phyloP scores from a whole-genome alignment of 257 asterid genomes.

The Solanum chmielewskii region DNA sequence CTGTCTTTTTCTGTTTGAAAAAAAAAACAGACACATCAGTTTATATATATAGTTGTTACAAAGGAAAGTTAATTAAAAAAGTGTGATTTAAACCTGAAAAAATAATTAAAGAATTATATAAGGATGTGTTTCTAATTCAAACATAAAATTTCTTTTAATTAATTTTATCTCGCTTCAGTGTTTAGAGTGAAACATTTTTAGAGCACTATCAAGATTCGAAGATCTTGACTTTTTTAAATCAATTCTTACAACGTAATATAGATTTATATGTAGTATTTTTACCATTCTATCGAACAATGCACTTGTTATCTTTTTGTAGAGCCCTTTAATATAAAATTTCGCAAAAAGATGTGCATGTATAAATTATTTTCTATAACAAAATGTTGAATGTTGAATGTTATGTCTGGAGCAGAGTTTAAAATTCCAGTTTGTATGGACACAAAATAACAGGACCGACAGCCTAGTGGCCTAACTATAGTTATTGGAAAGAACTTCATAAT shows the following conservation, averaged over 20 bases:
- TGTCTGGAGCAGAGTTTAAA: background rate
- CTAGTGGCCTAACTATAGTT: background rate
- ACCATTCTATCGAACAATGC: background rate
- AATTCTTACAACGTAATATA: background rate
- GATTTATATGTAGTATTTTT: no score
- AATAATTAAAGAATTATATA: no score
- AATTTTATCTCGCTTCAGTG: rapidly evolving
- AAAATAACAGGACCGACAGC: background rate
- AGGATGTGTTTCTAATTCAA: background rate
- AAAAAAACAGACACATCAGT: background rate
- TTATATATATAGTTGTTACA: background rate
- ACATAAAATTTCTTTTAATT: no score
- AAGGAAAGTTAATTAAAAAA: background rate
- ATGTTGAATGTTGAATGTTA: background rate
- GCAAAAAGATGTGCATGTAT: background rate
- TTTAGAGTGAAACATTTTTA: background rate
- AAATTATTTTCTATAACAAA: background rate
- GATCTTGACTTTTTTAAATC: background rate
- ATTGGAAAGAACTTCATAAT: background rate
- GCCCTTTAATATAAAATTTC: background rate
- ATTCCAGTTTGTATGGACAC: background rate
- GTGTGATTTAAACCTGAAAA: background rate
- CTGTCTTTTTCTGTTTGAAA: slow-evolving; percentile 27
- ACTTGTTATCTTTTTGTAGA: background rate
- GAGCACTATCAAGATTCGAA: background rate